Base-by-base conservation (phyloP, 2,329 filamentous ascomycete genomes). In the Hypoxylon sp. region DNA sequence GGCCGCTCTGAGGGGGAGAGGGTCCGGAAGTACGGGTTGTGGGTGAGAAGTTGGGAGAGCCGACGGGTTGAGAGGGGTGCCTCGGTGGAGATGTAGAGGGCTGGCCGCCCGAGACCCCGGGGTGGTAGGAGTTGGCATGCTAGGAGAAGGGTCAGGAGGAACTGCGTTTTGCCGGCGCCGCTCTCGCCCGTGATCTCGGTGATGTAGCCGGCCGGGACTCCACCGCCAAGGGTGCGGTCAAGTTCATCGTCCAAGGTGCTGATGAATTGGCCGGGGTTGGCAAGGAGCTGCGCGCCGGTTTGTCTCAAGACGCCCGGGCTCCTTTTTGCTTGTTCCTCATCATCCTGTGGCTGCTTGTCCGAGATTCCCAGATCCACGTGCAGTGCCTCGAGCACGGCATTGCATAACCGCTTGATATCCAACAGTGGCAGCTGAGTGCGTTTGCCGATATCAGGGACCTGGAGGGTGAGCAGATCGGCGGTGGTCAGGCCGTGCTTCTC, bases 1-100 rank as follows among this genome's bases (percentile, higher is more conserved):
- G 94, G 86, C 14, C 76, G 77, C 40, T 72, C 66, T 13, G 72
- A 69, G 13, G n/a, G 61, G 31, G 72, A 76, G 68, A 78, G 71
- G 55, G 74, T 64, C 64, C 65, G 72, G 64, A 97, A 85, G 55
- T 84, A 77, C 0, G 91, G 89, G 78, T 97, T 89, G 50, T 83
- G 84, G 25, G 84, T 79, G 0, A 98, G 87, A 70, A 99, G 90
- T 79, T 98, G 94, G 0, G 89, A 82, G 0, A 99, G 88, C 20
- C 96, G 92, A 2, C 84, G 88, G 5, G 95, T 98, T 20, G 94
- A 90, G 1, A 99, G 87, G 0, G 92, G 86, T 0, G 94, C 91
- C 82, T 99, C 96, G 48, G 96, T 98, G 1, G 95, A 97, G 75
- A 99, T 92, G 84, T 99, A 99, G 37, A 99, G 86, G 0, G 93